Percentiles rank a stretch among this genome's conserved stretches.
Evolutionary conservation across 1,284 basidiomycete species (phyloP).

Genomic region (Sparassis latifolia): DNA sequence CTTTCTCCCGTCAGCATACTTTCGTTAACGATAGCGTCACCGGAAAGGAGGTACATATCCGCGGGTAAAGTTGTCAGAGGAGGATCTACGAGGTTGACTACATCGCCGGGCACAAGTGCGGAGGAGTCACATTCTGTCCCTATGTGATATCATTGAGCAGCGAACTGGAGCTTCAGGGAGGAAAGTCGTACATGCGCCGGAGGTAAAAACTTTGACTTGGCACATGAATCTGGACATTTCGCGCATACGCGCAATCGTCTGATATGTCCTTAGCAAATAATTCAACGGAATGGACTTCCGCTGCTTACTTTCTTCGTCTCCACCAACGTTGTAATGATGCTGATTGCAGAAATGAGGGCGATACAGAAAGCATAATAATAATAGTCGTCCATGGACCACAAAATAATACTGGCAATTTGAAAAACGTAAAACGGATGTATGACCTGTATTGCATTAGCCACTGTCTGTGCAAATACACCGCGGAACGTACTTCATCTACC

Average conservation of each 20-base stretch:
- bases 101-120: slow-evolving; percentile 87
- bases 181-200: slow-evolving; percentile 63
- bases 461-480: neutral
- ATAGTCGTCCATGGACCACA: slow-evolving; percentile 95
- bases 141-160: slow-evolving; percentile 23
- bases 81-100: slow-evolving; percentile 83
- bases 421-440: slow-evolving; percentile 98
- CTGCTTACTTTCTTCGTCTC: slow-evolving; percentile 82
- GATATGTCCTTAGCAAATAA: neutral
- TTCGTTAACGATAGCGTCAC: slow-evolving; percentile 97
- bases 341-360: slow-evolving; percentile 84
- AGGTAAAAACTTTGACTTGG: slow-evolving; percentile 65
- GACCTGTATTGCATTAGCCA: slow-evolving; percentile 39
- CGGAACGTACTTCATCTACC: slow-evolving; percentile 74
- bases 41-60: slow-evolving; percentile 88
- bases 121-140: slow-evolving; percentile 74
- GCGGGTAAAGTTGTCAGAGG: slow-evolving; percentile 79
- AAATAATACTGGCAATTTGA: slow-evolving; percentile 91
- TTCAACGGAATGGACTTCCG: neutral
- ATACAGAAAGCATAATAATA: slow-evolving; percentile 99
- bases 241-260: slow-evolving; percentile 92
- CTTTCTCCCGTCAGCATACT: slow-evolving; percentile 98
- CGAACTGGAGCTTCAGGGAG: neutral
- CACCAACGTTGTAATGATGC: slow-evolving; percentile 82
- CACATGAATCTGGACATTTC: slow-evolving; percentile 95